These are phyloP conservation scores for Fusarium heterosporum DNA, from an alignment of 2,329 filamentous ascomycete species.

Conservation along the genomic window DNA sequence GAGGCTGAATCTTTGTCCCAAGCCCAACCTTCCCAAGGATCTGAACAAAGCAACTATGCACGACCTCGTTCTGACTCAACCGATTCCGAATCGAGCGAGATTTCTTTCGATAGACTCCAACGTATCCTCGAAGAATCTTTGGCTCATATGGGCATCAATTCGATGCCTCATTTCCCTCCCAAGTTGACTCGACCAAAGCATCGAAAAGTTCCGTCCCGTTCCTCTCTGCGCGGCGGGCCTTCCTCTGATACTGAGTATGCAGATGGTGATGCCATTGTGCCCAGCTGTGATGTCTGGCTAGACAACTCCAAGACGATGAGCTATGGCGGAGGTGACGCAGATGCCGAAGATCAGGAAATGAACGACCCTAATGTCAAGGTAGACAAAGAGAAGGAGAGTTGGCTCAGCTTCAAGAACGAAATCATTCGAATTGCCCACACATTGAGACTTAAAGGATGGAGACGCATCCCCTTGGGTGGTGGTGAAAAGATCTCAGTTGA, in stretches of 20 bases:
- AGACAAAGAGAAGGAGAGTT: slow-evolving; percentile 79
- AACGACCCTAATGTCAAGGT: slow-evolving; percentile 55
- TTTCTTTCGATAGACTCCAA: slow-evolving; percentile 84
- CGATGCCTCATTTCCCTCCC: slow-evolving; percentile 58
- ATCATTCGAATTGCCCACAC: slow-evolving; percentile 92
- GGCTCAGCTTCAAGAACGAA: slow-evolving; percentile 90
- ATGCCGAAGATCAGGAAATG: slow-evolving; percentile 54
- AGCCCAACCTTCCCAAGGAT: slow-evolving; percentile 31
- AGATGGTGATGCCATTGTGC: slow-evolving; percentile 85
- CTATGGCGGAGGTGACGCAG: slow-evolving; percentile 67
- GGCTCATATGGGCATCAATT: slow-evolving; percentile 62
- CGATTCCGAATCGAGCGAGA: slow-evolving; percentile 74
- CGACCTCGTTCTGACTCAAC: slow-evolving; percentile 65
- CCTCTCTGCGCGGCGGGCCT: slow-evolving; percentile 57
- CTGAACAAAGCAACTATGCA: slow-evolving; percentile 30
- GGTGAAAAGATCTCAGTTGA: slow-evolving; percentile 77
- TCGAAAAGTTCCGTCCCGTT: slow-evolving; percentile 47
- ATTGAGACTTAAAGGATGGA: slow-evolving; percentile 90
- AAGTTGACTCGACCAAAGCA: slow-evolving; percentile 58
- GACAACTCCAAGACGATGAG: slow-evolving; percentile 92
- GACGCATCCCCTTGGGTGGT: slow-evolving; percentile 78
- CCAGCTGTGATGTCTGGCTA: slow-evolving; percentile 83
- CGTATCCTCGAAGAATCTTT: slow-evolving; percentile 79
- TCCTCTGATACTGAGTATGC: slow-evolving; percentile 89
- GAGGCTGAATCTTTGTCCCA: slow-evolving; percentile 11